Percentiles rank a stretch among this genome's conserved stretches.
Conservation (phyloP, 306 rosid genomes). For the Hylodesmum podocarpum region DNA sequence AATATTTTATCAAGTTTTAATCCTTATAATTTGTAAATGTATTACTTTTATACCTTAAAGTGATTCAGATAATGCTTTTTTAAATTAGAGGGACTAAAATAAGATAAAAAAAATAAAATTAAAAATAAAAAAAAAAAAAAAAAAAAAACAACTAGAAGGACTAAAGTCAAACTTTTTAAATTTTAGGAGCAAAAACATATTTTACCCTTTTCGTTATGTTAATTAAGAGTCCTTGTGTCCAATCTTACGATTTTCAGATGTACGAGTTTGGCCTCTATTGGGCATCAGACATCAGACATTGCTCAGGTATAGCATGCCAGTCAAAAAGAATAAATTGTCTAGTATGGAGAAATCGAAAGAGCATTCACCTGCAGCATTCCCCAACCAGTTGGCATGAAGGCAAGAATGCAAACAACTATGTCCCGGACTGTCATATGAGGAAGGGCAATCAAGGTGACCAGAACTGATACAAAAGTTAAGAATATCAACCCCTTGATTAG, state of each 20-base stretch:
- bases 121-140: too few relatives aligned
- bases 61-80: too few relatives aligned
- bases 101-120: too few relatives aligned
- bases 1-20: too few relatives aligned
- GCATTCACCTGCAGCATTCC: conserved; percentile 82
- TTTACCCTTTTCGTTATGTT: too few relatives aligned
- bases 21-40: too few relatives aligned
- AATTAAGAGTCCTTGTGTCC: neutral
- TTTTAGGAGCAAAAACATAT: too few relatives aligned
- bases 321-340: neutral
- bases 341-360: neutral
- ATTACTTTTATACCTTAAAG: too few relatives aligned
- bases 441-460: conserved; percentile 76
- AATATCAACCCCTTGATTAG: conserved; percentile 89
- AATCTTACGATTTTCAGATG: neutral
- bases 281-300: neutral
- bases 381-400: conserved; percentile 99
- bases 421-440: conserved; percentile 88
- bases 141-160: too few relatives aligned
- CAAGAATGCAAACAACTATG: conserved; percentile 92
- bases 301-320: neutral
- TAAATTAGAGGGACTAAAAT: too few relatives aligned
- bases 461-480: conserved; percentile 75
- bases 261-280: neutral
- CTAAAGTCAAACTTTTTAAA: too few relatives aligned